Base-by-base conservation (phyloP, 1,139 yeast genomes). In the Geotrichum armillariae region DNA sequence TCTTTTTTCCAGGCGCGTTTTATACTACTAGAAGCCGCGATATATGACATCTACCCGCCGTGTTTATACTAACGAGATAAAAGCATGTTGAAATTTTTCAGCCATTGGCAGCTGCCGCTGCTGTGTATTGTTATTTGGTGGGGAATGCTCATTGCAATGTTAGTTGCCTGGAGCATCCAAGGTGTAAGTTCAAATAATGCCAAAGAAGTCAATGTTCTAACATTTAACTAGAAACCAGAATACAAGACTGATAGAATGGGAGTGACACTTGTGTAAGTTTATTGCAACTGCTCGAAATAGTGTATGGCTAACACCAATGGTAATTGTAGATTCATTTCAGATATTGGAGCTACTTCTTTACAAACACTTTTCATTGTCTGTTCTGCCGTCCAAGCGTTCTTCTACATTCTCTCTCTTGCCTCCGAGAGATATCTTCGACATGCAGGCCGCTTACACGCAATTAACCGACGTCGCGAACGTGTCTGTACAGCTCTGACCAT, bases 351-450 rank as follows among this genome's bases (percentile, higher is more conserved):
- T 12, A 85, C 95, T 1, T 82, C 82, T 60, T 71, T 88, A 48
- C 87, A 88, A 63, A 95, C 96, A 1, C 69, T 89, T 18, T 90
- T 90, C 67, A 88, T 90, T 41, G 71, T 86, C n/a, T 83, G 95
- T 63, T 73, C 87, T 2, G 88, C 83, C 0, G 77, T 83, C 65
- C 95, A 88, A 69, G 95, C 90, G 17, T 72, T 87, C 14, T 82
- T 87, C 61, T 87, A 81, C 60, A 82, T 82, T 36, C 76, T 88
- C n/a, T 77, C 91, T 0, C 68, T 83, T 42, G 64, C 73, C n/a
- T 71, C 80, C 64, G 91, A 83, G 60, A 72, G 73, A 48, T 74
- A 73, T 54, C 70, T 85, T 44, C 71, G 91, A 33, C 74, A 73
- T 35, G 68, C 71, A 29, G 74, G 75, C 17, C 76, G 80, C 56